Evolutionary conservation across 345 rosid species (phyloP).

Genomic region (Anacardium occidentale): DNA sequence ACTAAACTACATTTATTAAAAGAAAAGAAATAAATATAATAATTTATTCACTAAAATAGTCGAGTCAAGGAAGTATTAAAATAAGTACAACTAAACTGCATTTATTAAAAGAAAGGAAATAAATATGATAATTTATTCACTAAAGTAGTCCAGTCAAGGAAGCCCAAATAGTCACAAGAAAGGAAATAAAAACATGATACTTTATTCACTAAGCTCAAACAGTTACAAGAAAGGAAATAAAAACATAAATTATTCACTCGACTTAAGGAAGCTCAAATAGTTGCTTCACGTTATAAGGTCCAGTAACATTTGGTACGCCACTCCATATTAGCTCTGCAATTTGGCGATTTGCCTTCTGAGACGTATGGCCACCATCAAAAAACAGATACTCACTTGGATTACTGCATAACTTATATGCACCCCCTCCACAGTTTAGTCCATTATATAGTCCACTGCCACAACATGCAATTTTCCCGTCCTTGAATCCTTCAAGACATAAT

Average conservation of each 20-base stretch:
- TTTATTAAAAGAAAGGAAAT: too few relatives aligned
- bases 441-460: conserved; percentile 7
- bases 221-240: neutral
- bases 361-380: conserved; percentile 25
- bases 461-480: conserved; percentile 13
- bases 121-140: neutral
- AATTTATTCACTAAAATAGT: too few relatives aligned
- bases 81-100: too few relatives aligned
- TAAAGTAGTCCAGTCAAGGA: neutral
- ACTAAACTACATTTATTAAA: too few relatives aligned
- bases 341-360: conserved; percentile 17
- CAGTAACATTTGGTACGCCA: conserved; percentile 18
- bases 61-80: too few relatives aligned
- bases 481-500: conserved; percentile 7
- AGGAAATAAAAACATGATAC: neutral
- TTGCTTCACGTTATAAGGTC: conserved; percentile 22
- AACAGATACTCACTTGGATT: conserved; percentile 23
- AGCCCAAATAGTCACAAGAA: conserved; percentile 10
- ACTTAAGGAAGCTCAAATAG: conserved; percentile 7
- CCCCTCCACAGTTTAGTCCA: conserved; percentile 1
- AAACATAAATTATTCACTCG: neutral
- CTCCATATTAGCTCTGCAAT: conserved; percentile 21
- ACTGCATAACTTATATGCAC: conserved; percentile 3
- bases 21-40: neutral
- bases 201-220: too few relatives aligned